Evolutionary conservation across 2,329 filamentous ascomycete species (phyloP).

Genomic region (Paraphoma chrysanthemicola): DNA sequence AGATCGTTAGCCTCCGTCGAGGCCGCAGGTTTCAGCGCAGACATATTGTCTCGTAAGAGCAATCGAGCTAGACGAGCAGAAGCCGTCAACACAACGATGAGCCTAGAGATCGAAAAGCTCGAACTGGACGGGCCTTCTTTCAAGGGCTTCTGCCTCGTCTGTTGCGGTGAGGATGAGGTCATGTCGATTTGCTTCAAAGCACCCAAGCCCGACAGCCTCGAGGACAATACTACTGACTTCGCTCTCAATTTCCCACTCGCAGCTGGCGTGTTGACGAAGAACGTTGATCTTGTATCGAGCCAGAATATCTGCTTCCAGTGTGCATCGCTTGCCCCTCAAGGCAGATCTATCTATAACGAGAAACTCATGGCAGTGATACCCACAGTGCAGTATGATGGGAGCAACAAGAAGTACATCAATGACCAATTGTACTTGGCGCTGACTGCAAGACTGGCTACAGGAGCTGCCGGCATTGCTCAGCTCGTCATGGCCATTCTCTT

Average conservation of each 20-base stretch:
- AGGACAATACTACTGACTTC: conserved; percentile 42
- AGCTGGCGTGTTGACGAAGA: conserved; percentile 32
- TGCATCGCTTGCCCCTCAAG: conserved; percentile 26
- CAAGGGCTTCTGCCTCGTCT: conserved; percentile 38
- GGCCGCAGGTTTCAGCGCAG: conserved; percentile 37
- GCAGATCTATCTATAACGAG: conserved; percentile 41
- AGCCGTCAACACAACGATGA: conserved; percentile 14
- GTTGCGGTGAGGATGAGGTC: conserved; percentile 41
- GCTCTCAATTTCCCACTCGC: conserved; percentile 45
- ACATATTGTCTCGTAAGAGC: conserved; percentile 41
- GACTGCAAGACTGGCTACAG: conserved; percentile 37
- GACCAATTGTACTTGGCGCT: conserved; percentile 42
- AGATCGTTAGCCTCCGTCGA: conserved; percentile 34
- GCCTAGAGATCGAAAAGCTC: conserved; percentile 25
- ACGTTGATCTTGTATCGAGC: conserved; percentile 36
- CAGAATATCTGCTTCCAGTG: conserved; percentile 47
- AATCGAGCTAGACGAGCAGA: conserved; percentile 42
- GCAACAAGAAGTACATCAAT: conserved; percentile 44
- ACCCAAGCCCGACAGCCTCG: conserved; percentile 20
- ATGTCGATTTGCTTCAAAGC: conserved; percentile 44
- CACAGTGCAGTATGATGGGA: conserved; percentile 31
- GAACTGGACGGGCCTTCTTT: conserved; percentile 35
- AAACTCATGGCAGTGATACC: conserved; percentile 36
- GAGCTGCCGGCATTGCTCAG: conserved; percentile 38
- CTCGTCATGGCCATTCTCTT: conserved; percentile 42